Conservation (phyloP, 1,139 yeast species). For the Pichia sp. region DNA sequence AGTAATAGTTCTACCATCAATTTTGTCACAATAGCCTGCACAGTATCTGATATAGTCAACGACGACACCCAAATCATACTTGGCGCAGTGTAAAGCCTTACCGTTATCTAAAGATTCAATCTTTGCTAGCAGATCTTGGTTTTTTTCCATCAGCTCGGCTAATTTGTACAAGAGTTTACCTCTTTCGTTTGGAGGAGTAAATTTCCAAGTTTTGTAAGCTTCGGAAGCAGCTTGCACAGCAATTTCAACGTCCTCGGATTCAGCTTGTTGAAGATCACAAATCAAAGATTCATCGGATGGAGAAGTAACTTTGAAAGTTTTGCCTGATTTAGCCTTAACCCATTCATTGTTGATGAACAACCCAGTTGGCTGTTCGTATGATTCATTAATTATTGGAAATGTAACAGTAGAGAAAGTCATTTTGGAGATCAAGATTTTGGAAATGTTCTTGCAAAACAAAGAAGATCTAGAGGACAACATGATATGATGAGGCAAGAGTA, state of each 20-base stretch:
- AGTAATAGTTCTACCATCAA: slow-evolving; percentile 60
- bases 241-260: slow-evolving; percentile 46
- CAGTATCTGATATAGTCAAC: slow-evolving; percentile 54
- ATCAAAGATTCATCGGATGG: slow-evolving; percentile 54
- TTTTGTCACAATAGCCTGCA: slow-evolving; percentile 80
- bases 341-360: slow-evolving; percentile 56
- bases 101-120: slow-evolving; percentile 82
- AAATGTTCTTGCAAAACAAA: too few species aligned
- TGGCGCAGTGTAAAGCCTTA: slow-evolving; percentile 52
- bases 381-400: slow-evolving; percentile 31
- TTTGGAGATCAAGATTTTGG: background rate
- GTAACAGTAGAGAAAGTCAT: slow-evolving; percentile 13
- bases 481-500: too few species aligned
- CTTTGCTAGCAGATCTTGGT: slow-evolving; percentile 53
- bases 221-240: slow-evolving; percentile 51
- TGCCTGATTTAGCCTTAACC: slow-evolving; percentile 39
- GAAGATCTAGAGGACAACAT: too few species aligned
- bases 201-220: slow-evolving; percentile 43
- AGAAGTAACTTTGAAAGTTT: slow-evolving; percentile 43
- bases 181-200: slow-evolving; percentile 44
- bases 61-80: slow-evolving; percentile 51
- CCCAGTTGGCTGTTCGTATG: slow-evolving; percentile 59
- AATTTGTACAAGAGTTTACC: slow-evolving; percentile 50
- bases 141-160: slow-evolving; percentile 56
- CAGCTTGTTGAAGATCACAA: slow-evolving; percentile 46